Base-by-base conservation (phyloP, 352 stramenopile genomes). In the Phytophthora boehmeriae region DNA sequence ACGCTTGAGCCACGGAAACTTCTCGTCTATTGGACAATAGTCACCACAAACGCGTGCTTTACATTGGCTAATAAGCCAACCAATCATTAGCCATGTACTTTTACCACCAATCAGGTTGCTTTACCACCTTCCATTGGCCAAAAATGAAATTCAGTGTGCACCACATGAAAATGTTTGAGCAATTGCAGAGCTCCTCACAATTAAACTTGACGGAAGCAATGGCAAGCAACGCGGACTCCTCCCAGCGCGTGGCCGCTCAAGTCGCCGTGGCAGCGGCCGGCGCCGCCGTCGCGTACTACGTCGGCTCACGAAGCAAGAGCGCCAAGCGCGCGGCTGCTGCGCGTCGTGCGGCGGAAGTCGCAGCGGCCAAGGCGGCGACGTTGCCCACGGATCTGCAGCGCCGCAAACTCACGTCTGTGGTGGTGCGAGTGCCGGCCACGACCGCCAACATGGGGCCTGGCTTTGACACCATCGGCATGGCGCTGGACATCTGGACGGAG, bases 401-500 rank as follows among this genome's bases (percentile, higher is more conserved):
- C 36, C 63, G 50, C 22, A 90, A 88, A 65, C 70, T 89, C 43
- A 91, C 81, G 63, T 94, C 84, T 4, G 97, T 99, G 14, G 98
- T 98, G n/a, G 97, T 99, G 51, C 86, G 97, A 32, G 97, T 99
- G 62, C 97, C 97, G 11, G 97, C 97, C 17, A 99, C 96, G 52
- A 98, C 96, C 5, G 97, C 97, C 54, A 99, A 99, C 80, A 95
- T 99, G 87, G 97, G 97, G 1, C 97, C 97, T 2, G 97, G 97
- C 58, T 99, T 98, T 63, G 97, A 99, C 73, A 99, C 95, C 52
- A 97, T 99, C 66, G 97, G 96, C 42, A 98, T 99, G 88, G 97
- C 97, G 11, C 89, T 99, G 23, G 97, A 99, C 80, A 97, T 99
- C 58, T 99, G 97, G 97, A 98, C 92, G 19, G 97, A 99, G 82